Evolutionary conservation across 192 early-diverging fungal species (phyloP).

Genomic region (Dimargaris xerosporica): DNA sequence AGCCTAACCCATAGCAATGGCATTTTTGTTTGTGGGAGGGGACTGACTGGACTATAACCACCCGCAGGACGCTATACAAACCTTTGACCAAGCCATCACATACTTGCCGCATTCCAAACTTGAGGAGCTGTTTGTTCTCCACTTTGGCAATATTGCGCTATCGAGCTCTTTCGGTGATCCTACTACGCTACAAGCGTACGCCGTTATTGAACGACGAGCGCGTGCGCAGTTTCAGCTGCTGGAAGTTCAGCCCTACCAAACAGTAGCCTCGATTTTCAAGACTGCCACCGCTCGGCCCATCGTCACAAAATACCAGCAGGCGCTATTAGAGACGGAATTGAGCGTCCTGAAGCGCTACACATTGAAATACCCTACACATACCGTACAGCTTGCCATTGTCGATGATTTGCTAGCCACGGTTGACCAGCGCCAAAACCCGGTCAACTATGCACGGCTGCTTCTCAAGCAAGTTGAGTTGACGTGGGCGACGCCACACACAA

Average conservation of each 20-base stretch:
- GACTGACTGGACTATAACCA: too few relatives aligned
- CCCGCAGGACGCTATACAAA: background rate
- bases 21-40: too few relatives aligned
- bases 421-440: background rate
- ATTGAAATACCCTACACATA: background rate
- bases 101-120: background rate
- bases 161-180: too few relatives aligned
- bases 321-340: constrained; percentile 8
- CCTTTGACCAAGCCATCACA: background rate
- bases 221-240: background rate
- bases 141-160: background rate
- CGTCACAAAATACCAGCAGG: background rate
- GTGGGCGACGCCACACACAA: background rate
- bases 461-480: background rate
- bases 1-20: too few relatives aligned
- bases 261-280: background rate
- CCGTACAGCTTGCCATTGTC: background rate
- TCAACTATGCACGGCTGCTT: background rate
- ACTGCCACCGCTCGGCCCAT: background rate
- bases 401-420: background rate
- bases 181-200: too few relatives aligned
- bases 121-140: background rate
- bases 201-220: too few relatives aligned
- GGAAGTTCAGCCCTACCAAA: background rate
- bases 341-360: background rate